phyloP scores from a whole-genome alignment of 140 eudicot genomes.

The Anethum foeniculum region DNA sequence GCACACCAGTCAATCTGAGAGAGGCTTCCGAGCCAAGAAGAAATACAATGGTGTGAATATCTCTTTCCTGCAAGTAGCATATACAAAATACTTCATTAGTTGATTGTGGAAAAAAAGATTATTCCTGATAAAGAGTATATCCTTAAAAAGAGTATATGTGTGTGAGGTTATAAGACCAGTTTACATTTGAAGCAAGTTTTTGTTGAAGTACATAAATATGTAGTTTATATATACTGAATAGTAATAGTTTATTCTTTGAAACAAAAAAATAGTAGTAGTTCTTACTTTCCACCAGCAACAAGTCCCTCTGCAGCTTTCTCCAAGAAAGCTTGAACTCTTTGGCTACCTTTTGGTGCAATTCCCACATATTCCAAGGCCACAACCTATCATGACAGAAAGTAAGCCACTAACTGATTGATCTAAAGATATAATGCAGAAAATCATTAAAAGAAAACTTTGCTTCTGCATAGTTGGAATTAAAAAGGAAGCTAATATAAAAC shows the following conservation, averaged over 20 bases:
- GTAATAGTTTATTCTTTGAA: too few species aligned
- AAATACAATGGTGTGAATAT: conserved; percentile 95
- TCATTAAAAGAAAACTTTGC: not conserved
- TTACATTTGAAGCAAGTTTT: not conserved
- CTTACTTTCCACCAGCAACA: conserved; percentile 92
- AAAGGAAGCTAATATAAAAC: not conserved
- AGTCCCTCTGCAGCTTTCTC: conserved; percentile 83
- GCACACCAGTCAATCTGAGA: conserved; percentile 1
- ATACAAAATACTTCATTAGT: not conserved
- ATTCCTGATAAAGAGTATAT: not conserved
- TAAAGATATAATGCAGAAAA: not conserved
- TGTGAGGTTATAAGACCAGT: not conserved
- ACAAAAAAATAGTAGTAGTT: not conserved
- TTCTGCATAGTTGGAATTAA: not conserved
- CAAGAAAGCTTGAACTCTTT: conserved; percentile 80
- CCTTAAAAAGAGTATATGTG: not conserved
- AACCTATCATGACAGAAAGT: conserved; percentile 34
- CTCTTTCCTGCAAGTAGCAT: conserved; percentile 71
- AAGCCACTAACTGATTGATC: not conserved
- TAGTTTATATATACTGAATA: not conserved
- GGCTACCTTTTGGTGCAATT: conserved; percentile 92
- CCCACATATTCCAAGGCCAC: conserved; percentile 60
- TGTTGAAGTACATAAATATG: not conserved
- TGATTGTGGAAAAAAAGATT: not conserved
- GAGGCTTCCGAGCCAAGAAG: conserved; percentile 87